Conservation (phyloP, 2,329 filamentous ascomycete species). For the Aspergillus clavatus region DNA sequence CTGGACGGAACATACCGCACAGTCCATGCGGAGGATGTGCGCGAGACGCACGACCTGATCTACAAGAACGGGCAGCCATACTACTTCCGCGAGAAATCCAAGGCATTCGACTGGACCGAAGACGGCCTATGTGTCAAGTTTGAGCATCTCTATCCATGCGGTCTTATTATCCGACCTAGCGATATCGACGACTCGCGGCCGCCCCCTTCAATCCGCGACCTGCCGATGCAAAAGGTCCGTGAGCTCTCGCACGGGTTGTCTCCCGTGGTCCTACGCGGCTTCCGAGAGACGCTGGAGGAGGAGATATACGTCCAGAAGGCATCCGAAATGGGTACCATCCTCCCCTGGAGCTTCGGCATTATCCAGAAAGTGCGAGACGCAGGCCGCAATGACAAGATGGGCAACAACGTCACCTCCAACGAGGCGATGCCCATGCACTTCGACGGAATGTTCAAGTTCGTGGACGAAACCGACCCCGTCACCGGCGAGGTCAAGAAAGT, state of each 20-base stretch:
- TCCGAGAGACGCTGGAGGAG: conserved; percentile 44
- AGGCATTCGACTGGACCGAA: conserved; percentile 41
- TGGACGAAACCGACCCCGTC: conserved; percentile 34
- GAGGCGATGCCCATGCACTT: conserved; percentile 57
- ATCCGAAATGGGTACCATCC: conserved; percentile 45
- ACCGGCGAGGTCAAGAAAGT: conserved; percentile 40
- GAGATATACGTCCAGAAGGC: conserved; percentile 46
- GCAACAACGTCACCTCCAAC: conserved; percentile 51
- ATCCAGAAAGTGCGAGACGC: conserved; percentile 50
- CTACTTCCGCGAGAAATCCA: conserved; percentile 49
- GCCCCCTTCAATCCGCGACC: conserved; percentile 17
- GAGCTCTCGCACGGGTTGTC: conserved; percentile 49
- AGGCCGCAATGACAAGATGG: conserved; percentile 39
- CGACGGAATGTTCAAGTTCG: conserved; percentile 54
- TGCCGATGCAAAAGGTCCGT: conserved; percentile 24
- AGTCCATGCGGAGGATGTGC: conserved; percentile 23
- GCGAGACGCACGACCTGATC: conserved; percentile 43
- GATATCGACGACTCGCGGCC: conserved; percentile 20
- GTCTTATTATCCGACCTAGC: conserved; percentile 19
- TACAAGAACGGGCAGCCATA: conserved; percentile 44
- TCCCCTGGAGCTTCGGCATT: conserved; percentile 52
- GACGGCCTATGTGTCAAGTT: conserved; percentile 33
- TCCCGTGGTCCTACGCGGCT: conserved; percentile 51
- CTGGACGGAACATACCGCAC: conserved; percentile 23
- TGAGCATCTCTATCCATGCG: conserved; percentile 45